Percentiles rank a stretch among this genome's conserved stretches.
phyloP scores from a whole-genome alignment of 371 early-diverging fungal genomes.

The Mucor saturninus region DNA sequence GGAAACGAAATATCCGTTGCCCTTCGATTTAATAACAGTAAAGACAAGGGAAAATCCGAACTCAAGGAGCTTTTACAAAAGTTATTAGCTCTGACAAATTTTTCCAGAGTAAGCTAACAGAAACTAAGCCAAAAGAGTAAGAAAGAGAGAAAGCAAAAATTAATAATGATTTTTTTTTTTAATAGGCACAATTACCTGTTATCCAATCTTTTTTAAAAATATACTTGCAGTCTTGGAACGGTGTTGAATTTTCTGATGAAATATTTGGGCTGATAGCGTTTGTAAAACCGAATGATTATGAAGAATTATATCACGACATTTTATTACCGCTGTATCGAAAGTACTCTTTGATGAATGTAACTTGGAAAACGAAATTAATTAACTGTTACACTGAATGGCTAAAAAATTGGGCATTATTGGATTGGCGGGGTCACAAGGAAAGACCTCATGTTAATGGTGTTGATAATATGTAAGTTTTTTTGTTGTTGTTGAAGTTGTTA shows the following conservation, averaged over 20 bases:
- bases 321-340: conserved; percentile 52
- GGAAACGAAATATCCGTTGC: conserved; percentile 50
- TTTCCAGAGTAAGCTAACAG: conserved; percentile 44
- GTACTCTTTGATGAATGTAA: conserved; percentile 44
- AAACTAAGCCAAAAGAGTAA: neutral
- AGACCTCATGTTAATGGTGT: conserved; percentile 25
- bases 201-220: conserved; percentile 51
- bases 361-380: conserved; percentile 60
- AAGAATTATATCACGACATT: conserved; percentile 33
- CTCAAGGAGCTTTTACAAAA: conserved; percentile 44
- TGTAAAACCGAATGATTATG: conserved; percentile 46
- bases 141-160: neutral
- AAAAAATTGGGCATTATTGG: conserved; percentile 55
- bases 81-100: conserved; percentile 40
- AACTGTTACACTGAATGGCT: conserved; percentile 51
- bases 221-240: conserved; percentile 58
- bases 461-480: conserved; percentile 39
- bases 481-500: too few species aligned
- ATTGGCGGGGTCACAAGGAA: conserved; percentile 52
- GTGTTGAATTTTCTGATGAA: conserved; percentile 49
- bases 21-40: conserved; percentile 44
- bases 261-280: conserved; percentile 55
- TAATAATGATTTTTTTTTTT: neutral
- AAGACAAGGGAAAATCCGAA: conserved; percentile 27
- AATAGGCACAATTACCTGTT: conserved; percentile 53